A percentile compares a stretch with the other conserved stretches of the same genome.
Conservation (phyloP, 306 rosid species). For the Vicia faba region DNA sequence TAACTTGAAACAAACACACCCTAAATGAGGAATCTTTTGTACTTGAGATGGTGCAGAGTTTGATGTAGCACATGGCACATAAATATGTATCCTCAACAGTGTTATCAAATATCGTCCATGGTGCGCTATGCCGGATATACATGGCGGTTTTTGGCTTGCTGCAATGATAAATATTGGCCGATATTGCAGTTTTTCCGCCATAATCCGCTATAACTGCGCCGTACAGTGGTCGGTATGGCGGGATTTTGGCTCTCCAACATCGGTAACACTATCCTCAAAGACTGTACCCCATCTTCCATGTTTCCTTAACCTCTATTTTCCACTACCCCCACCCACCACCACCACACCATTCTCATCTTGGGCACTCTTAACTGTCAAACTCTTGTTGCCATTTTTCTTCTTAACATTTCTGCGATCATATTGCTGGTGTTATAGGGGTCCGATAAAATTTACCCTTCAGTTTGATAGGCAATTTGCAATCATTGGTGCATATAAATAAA, state of each 20-base stretch:
- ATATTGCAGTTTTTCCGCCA: too few species aligned
- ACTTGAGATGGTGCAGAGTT: background rate
- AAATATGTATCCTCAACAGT: background rate
- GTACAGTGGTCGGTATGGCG: too few species aligned
- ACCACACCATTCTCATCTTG: background rate
- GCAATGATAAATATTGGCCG: too few species aligned
- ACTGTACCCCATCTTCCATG: background rate
- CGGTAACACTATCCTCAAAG: too few species aligned
- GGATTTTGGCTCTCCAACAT: too few species aligned
- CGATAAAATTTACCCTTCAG: background rate
- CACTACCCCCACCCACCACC: background rate
- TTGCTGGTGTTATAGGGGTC: conserved; percentile 2
- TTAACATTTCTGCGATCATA: background rate
- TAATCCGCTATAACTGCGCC: too few species aligned
- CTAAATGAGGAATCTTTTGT: background rate
- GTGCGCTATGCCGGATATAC: too few species aligned
- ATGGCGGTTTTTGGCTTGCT: too few species aligned
- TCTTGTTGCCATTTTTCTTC: background rate
- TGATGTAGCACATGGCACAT: background rate
- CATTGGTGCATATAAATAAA: background rate
- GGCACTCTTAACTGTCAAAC: background rate
- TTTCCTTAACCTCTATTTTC: background rate
- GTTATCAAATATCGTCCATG: too few species aligned
- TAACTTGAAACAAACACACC: too few species aligned
- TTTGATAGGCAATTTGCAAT: background rate